A percentile compares a stretch with the other conserved stretches of the same genome.
Conservation (phyloP, 129 eudicot species). For the Daucus carota region DH1_v3.0 NC_030382.2:46758501-46759000, state of each 20-base stretch:
- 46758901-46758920: slow-evolving; percentile 8
- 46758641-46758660: no score
- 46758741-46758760: no score
- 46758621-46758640: no score
- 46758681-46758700: no score
- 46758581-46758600: no score
- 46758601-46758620: no score
- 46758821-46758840: slow-evolving; percentile 2
- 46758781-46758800: background rate
- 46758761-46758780: background rate
- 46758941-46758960: slow-evolving; percentile 31
- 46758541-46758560: no score
- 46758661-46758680: no score
- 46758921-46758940: slow-evolving; percentile 25
- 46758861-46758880: slow-evolving; percentile 11
- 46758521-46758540: slow-evolving; percentile 11
- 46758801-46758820: background rate
- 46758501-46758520: slow-evolving; percentile 9
- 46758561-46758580: no score
- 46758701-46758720: no score
- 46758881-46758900: background rate
- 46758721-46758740: no score
- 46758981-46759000: slow-evolving; percentile 36
- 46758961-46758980: slow-evolving; percentile 35
- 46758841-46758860: slow-evolving; percentile 10